These are phyloP conservation scores for Barnettozyma wickerhamii DNA, from an alignment of 805 yeast genomes.

Conservation along the genomic window DNA sequence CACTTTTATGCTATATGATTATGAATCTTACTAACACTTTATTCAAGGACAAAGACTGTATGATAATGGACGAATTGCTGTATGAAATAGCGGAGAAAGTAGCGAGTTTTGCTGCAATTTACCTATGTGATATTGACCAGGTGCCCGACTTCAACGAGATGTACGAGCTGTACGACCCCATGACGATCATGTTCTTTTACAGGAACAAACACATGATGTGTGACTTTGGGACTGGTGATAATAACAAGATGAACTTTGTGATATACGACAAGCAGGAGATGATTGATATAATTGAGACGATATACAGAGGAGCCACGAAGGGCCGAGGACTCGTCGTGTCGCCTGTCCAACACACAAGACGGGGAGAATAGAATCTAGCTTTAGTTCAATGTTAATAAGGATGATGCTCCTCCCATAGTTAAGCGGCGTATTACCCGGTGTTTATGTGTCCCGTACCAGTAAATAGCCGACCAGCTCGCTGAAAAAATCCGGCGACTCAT, in stretches of 20 bases:
- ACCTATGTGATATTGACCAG: constrained; percentile 81
- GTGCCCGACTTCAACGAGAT: constrained; percentile 88
- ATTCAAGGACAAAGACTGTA: constrained; percentile 70
- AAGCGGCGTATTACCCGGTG: not conserved
- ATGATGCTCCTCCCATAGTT: no score
- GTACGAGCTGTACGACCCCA: constrained; percentile 88
- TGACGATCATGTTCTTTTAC: constrained; percentile 90
- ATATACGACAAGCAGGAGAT: constrained; percentile 79
- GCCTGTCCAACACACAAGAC: constrained; percentile 41
- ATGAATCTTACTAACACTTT: not conserved
- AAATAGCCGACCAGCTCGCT: no score
- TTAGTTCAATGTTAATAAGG: no score
- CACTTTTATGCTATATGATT: not conserved
- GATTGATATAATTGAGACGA: constrained; percentile 85
- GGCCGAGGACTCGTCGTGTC: constrained; percentile 89
- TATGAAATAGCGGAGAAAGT: constrained; percentile 78
- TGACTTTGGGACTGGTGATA: constrained; percentile 97
- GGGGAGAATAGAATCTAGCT: constrained; percentile 14
- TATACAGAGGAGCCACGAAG: constrained; percentile 86
- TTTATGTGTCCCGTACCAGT: not conserved
- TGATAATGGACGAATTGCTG: constrained; percentile 86
- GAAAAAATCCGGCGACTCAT: no score
- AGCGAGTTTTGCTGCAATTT: constrained; percentile 81
- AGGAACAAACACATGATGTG: constrained; percentile 96
- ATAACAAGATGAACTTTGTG: constrained; percentile 85